phyloP scores from a whole-genome alignment of 805 yeast genomes.

The Saccharomyces kudriavzevii region DNA sequence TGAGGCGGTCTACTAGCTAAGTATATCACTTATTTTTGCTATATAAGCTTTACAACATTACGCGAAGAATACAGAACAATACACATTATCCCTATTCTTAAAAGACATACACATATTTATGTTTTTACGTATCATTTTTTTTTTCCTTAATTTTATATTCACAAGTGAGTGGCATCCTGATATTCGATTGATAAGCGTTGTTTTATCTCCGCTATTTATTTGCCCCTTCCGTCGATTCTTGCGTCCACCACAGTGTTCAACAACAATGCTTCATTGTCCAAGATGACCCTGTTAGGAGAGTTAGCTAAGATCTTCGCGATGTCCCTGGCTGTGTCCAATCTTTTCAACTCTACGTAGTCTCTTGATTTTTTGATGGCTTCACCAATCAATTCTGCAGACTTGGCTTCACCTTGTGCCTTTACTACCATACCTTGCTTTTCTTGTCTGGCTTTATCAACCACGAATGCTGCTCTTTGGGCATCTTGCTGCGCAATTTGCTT shows the following conservation, averaged over 20 bases:
- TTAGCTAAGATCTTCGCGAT: constrained; percentile 77
- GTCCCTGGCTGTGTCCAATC: constrained; percentile 94
- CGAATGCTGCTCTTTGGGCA: constrained; percentile 95
- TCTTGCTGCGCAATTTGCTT: constrained; percentile 99
- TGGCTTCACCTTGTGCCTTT: constrained; percentile 97
- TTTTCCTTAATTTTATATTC: neutral
- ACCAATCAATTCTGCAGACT: constrained; percentile 96
- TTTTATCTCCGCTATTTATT: neutral
- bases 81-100: neutral
- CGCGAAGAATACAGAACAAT: neutral
- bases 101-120: neutral
- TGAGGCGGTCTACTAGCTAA: neutral
- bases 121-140: neutral
- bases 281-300: constrained; percentile 85
- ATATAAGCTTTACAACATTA: neutral
- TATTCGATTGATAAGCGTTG: neutral
- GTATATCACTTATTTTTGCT: neutral
- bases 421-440: constrained; percentile 96
- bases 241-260: constrained; percentile 81
- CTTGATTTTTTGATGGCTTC: constrained; percentile 95
- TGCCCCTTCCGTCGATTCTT: constrained; percentile 31
- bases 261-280: constrained; percentile 87
- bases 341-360: constrained; percentile 93
- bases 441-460: constrained; percentile 94
- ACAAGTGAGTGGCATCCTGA: neutral